Evolutionary conservation across 495 filamentous ascomycete genomes (phyloP), one percentile per base, ranked within the genome.

Genomic region (Penicillium chermesinum): DNA sequence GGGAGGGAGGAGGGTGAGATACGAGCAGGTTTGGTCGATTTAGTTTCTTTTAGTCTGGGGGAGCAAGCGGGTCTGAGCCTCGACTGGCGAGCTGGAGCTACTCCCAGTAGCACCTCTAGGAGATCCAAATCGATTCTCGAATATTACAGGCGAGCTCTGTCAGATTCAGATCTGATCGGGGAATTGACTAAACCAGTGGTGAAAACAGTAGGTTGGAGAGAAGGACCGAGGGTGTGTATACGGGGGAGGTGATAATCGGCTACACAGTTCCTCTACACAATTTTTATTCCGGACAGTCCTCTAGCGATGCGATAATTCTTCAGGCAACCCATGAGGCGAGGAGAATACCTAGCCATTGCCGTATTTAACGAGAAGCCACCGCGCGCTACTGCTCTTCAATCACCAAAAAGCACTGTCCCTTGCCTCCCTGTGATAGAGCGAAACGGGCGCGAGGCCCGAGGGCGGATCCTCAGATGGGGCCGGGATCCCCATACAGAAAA

Each of bases 1-100:
- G 27, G 27, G 50, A 32, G 38, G 27, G 44, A 21, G 41, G 50
- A 52, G 37, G 55, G 45, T 49, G 38, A 57, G 53, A 56, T 49
- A 41, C 13, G 41, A 43, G 25, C 21, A 42, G 36, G 44, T 27
- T 34, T 22, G 38, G 48, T 46, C 17, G 25, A 10, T 30, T 41
- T 49, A 50, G 57, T 49, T 20, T 47, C 54, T 38, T 33, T 58
- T 55, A 55, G 55, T 58, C 55, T 58, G 56, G 56, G 56, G 52
- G 46, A 47, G 38, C 42, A 37, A 51, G 58, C 51, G 54, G 58
- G 54, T 56, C 49, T 48, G 18, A 10, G 9, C 9, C 14, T 18
- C 17, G 19, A 38, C 35, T 21, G 13, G 4, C 5, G 10, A 30
- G 4, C 25, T 4, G 25, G 25, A 30, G 25, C 25, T 30, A 10